Base-by-base conservation (phyloP, 176 grass and related monocot species). In the Triticum timopheevii region DNA sequence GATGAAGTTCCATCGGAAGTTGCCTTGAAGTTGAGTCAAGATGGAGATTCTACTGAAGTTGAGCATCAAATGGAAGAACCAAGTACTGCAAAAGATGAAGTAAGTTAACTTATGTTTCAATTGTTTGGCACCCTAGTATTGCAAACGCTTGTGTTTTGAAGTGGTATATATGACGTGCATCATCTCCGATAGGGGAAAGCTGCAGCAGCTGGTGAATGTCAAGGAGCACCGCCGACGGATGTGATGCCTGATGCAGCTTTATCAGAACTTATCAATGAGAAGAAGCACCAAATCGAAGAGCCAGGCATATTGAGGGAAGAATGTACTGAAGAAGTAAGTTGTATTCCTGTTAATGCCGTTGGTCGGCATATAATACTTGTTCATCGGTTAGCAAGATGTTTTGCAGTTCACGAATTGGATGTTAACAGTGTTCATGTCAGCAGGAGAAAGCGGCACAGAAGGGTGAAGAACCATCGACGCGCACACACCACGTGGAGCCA, bases 231-330 rank as follows among this genome's bases (percentile, higher is more conserved):
- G 8, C 7, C 17, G 54, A 58, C 0, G 19, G 56, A 59, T 59
- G 19, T 59, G 19, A 22, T 59, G 19, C 19, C 0, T 9, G 56
- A 22, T 59, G 56, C 19, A 22, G 56, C 19, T 22, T 59, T 0
- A 3, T 59, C 56, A 9, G 56, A 20, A 22, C 2, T 22, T 59
- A 3, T 22, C 62, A 66, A 70, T 80, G 66, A 84, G 61, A 35
- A 76, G 23, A 58, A 84, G 49, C 2, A 49, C 17, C 17, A 49
- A 44, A 67, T 65, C 22, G 34, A 36, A 80, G 85, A 75, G 50
- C 50, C 81, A 69, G 69, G 33, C 38, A 42, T 28, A 49, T 80
- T 61, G 69, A 45, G 25, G 4, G 83, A 86, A 47, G 76, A 76
- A 54, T 17, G 3, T 1, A 28, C 30, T 58, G 22, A 80, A 15